Conservation (phyloP, 768 basidiomycete genomes). For the Myochromella boudieri region DNA sequence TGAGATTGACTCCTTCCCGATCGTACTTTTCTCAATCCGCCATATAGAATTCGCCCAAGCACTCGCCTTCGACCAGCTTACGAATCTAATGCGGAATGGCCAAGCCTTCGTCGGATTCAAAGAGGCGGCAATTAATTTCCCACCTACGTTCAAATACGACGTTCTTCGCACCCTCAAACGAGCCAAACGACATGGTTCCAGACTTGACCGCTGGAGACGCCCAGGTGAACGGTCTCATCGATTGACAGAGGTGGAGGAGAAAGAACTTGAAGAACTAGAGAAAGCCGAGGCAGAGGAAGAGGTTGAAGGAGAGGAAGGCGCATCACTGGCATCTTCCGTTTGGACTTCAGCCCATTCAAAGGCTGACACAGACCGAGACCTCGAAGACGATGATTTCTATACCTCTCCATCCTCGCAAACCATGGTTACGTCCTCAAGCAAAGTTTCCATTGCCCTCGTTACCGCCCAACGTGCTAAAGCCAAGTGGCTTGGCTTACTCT, state of each 20-base stretch:
- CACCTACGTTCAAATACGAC: slow-evolving; percentile 94
- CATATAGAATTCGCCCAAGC: slow-evolving; percentile 77
- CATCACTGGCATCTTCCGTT: slow-evolving; percentile 54
- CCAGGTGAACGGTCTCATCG: slow-evolving; percentile 31
- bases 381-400: slow-evolving; percentile 39
- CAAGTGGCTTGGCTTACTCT: slow-evolving; percentile 51
- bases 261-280: slow-evolving; percentile 29
- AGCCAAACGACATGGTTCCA: slow-evolving; percentile 37
- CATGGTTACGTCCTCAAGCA: slow-evolving; percentile 31
- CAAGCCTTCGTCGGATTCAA: slow-evolving; percentile 74
- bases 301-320: slow-evolving; percentile 36
- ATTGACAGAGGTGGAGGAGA: slow-evolving; percentile 40
- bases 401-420: slow-evolving; percentile 27
- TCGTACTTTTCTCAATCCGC: not conserved
- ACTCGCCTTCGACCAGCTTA: slow-evolving; percentile 87
- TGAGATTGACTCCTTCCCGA: not conserved
- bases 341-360: slow-evolving; percentile 47
- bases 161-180: slow-evolving; percentile 62
- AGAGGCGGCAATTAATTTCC: slow-evolving; percentile 81
- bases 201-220: slow-evolving; percentile 33
- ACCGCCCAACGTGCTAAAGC: slow-evolving; percentile 57
- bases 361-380: slow-evolving; percentile 31
- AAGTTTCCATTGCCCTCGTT: slow-evolving; percentile 31
- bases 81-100: slow-evolving; percentile 68
- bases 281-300: slow-evolving; percentile 38